Conservation (phyloP, 257 asterid genomes). For the Nicotiana undulata region DNA sequence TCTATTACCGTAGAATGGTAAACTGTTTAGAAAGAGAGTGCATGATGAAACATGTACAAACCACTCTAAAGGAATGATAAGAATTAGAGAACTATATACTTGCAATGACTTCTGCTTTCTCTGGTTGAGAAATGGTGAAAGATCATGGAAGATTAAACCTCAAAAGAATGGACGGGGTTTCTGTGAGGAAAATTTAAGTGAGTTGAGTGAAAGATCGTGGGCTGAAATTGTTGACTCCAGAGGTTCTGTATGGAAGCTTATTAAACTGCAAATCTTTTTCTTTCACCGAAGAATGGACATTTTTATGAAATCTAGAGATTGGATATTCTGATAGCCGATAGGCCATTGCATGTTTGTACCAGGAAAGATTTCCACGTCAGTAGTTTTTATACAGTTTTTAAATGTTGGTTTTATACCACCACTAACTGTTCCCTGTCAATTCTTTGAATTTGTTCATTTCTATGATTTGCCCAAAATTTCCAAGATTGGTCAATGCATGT, state of each 20-base stretch:
- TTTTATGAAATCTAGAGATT: background rate
- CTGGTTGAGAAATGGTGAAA: background rate
- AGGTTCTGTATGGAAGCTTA: background rate
- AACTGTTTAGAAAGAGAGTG: background rate
- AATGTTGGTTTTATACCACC: background rate
- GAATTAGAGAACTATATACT: background rate
- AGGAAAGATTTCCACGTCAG: background rate
- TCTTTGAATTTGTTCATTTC: background rate
- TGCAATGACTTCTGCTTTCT: background rate
- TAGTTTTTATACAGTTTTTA: background rate
- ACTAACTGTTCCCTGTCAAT: background rate
- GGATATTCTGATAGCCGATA: background rate
- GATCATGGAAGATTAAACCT: background rate
- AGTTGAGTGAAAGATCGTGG: background rate
- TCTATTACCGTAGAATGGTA: background rate
- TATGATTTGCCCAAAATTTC: background rate
- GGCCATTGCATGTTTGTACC: background rate
- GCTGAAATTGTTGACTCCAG: background rate
- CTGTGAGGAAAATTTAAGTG: background rate
- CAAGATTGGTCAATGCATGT: background rate
- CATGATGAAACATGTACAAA: background rate
- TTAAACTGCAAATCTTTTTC: background rate
- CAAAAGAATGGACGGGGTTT: background rate
- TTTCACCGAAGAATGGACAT: background rate
- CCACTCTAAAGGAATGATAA: background rate